Percentiles rank a stretch among this genome's conserved stretches.
phyloP scores from a whole-genome alignment of 2,329 filamentous ascomycete species.

The Trichoderma simmonsii region DNA sequence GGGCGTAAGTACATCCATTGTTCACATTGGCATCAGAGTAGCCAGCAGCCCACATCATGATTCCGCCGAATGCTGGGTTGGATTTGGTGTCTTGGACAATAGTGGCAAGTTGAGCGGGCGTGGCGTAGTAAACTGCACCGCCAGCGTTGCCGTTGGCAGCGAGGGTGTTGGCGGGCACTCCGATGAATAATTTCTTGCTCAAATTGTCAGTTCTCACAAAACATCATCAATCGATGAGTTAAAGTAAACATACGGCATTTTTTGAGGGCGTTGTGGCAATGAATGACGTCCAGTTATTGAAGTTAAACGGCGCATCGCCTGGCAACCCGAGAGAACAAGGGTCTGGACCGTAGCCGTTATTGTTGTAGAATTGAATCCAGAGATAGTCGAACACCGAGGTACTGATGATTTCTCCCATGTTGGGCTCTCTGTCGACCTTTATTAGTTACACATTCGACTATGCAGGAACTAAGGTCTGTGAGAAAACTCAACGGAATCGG shows the following conservation, averaged over 20 bases:
- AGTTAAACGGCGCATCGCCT: conserved; percentile 34
- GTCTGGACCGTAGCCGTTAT: conserved; percentile 26
- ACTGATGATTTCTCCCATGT: not conserved
- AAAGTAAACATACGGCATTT: not conserved
- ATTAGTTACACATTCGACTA: not conserved
- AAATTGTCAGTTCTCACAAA: not conserved
- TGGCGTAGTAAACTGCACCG: not conserved
- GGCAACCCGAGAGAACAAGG: conserved; percentile 12
- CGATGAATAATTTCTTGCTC: not conserved
- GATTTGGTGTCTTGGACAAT: not conserved
- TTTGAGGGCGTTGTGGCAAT: conserved; percentile 25
- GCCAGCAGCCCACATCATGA: not conserved
- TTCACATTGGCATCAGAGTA: not conserved
- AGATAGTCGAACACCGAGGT: conserved; percentile 23
- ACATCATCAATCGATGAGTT: not conserved
- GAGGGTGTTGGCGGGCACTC: not conserved
- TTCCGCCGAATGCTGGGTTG: not conserved
- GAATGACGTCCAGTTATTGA: conserved; percentile 31
- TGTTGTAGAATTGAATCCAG: conserved; percentile 49
- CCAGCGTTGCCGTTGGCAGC: not conserved
- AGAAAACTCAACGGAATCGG: not conserved
- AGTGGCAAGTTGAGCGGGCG: not conserved
- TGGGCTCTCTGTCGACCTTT: not conserved
- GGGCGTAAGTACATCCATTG: not conserved
- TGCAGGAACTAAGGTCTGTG: not conserved